Conservation (phyloP, 1,139 yeast species). For the Debaryomycetaceae sp. region DNA sequence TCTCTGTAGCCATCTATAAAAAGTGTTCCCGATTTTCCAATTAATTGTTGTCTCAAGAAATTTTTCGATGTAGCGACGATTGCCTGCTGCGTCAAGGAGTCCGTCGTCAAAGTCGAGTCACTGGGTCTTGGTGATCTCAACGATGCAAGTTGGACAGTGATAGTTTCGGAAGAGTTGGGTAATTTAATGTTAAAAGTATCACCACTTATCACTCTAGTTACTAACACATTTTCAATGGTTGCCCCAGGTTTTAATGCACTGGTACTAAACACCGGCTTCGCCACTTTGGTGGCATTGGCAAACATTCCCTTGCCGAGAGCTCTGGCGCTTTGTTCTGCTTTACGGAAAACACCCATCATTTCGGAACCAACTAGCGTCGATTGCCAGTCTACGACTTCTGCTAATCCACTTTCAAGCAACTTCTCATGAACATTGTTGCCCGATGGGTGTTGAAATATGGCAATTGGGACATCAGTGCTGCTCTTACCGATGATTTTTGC, state of each 20-base stretch:
- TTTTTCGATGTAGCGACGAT: constrained; percentile 68
- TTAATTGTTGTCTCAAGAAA: constrained; percentile 61
- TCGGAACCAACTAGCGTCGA: constrained; percentile 66
- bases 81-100: constrained; percentile 36
- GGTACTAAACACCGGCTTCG: constrained; percentile 17
- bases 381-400: constrained; percentile 81
- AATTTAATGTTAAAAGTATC: constrained; percentile 61
- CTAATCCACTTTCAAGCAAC: constrained; percentile 66
- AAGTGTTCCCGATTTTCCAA: constrained; percentile 65
- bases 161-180: constrained; percentile 44
- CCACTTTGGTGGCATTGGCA: constrained; percentile 31
- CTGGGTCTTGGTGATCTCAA: constrained; percentile 67
- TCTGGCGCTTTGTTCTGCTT: constrained; percentile 67
- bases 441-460: constrained; percentile 65
- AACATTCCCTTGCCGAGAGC: constrained; percentile 60
- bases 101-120: constrained; percentile 51
- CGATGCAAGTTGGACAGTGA: constrained; percentile 71
- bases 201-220: constrained; percentile 61
- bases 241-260: constrained; percentile 40
- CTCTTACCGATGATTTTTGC: constrained; percentile 59
- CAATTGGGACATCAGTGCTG: constrained; percentile 62
- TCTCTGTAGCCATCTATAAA: constrained; percentile 65
- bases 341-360: constrained; percentile 59
- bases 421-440: constrained; percentile 64
- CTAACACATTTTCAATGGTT: constrained; percentile 47